Conservation (phyloP, 1,284 basidiomycete genomes). For the Tilletiaria anomala region DNA sequence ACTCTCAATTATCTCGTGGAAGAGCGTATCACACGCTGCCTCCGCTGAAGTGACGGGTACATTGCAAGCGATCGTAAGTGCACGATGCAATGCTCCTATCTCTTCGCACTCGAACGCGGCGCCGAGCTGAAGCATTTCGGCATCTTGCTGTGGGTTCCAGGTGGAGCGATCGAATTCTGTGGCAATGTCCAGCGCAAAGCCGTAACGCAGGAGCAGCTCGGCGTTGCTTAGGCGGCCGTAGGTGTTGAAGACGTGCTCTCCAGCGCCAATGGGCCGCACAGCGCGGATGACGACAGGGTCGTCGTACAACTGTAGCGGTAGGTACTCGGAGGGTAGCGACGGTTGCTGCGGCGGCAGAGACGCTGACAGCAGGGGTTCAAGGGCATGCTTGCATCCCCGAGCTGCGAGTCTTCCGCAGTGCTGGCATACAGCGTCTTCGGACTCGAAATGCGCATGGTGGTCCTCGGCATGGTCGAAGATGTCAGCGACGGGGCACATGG, state of each 20-base stretch:
- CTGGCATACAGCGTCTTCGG: slow-evolving; percentile 27
- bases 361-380: neutral
- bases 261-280: neutral
- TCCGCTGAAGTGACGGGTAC: too few species aligned
- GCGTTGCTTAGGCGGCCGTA: slow-evolving; percentile 29
- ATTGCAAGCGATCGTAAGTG: neutral
- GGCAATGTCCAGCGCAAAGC: slow-evolving; percentile 17
- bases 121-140: too few species aligned
- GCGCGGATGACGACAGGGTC: slow-evolving; percentile 27
- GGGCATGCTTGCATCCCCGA: too few species aligned
- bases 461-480: slow-evolving; percentile 22
- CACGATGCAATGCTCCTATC: too few species aligned
- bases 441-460: slow-evolving; percentile 27
- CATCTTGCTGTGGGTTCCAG: too few species aligned
- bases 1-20: too few species aligned
- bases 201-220: slow-evolving; percentile 23
- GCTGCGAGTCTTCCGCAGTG: slow-evolving; percentile 17
- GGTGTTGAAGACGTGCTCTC: slow-evolving; percentile 21
- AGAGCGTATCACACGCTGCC: too few species aligned
- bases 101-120: too few species aligned
- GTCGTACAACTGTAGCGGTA: neutral
- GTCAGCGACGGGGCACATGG: neutral
- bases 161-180: too few species aligned
- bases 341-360: neutral
- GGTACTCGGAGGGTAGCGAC: neutral